Evolutionary conservation across 805 yeast species (phyloP).

Genomic region (Clavispora carvajalis): DNA sequence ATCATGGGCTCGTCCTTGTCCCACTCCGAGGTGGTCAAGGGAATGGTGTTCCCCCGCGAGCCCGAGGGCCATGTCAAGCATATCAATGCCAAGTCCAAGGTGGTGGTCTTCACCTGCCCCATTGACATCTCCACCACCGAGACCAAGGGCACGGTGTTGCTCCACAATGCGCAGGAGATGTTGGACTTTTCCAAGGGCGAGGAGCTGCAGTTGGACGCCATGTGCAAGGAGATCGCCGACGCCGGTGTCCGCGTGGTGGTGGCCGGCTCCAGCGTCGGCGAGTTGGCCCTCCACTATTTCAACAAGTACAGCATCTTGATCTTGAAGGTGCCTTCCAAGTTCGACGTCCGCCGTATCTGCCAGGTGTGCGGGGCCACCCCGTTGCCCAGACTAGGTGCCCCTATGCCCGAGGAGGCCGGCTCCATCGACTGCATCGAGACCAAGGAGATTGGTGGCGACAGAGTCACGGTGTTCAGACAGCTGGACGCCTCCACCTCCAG

Average conservation of each 20-base stretch:
- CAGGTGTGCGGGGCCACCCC: slow-evolving; percentile 98
- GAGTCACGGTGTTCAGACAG: slow-evolving; percentile 92
- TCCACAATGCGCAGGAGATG: slow-evolving; percentile 97
- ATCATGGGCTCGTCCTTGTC: slow-evolving; percentile 86
- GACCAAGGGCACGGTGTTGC: slow-evolving; percentile 93
- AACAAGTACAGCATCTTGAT: slow-evolving; percentile 82
- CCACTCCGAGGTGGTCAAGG: slow-evolving; percentile 77
- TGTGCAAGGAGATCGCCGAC: slow-evolving; percentile 75
- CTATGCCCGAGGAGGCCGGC: slow-evolving; percentile 93
- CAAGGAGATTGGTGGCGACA: slow-evolving; percentile 93
- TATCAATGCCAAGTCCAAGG: slow-evolving; percentile 59
- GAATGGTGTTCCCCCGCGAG: slow-evolving; percentile 97
- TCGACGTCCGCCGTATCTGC: slow-evolving; percentile 88
- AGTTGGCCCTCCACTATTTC: slow-evolving; percentile 86
- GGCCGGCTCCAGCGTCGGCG: slow-evolving; percentile 95
- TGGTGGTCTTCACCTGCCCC: slow-evolving; percentile 90
- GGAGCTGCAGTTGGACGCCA: slow-evolving; percentile 84
- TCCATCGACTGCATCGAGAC: slow-evolving; percentile 82
- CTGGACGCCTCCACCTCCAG: slow-evolving; percentile 51
- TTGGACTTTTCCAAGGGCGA: slow-evolving; percentile 93
- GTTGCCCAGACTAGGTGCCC: slow-evolving; percentile 88
- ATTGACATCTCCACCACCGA: slow-evolving; percentile 95
- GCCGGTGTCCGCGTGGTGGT: slow-evolving; percentile 83
- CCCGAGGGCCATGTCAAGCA: slow-evolving; percentile 90
- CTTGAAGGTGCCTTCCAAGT: slow-evolving; percentile 86